These are phyloP conservation scores for Fomitopsis pinicola DNA, from an alignment of 1,284 basidiomycete species.

Conservation along the genomic window DNA sequence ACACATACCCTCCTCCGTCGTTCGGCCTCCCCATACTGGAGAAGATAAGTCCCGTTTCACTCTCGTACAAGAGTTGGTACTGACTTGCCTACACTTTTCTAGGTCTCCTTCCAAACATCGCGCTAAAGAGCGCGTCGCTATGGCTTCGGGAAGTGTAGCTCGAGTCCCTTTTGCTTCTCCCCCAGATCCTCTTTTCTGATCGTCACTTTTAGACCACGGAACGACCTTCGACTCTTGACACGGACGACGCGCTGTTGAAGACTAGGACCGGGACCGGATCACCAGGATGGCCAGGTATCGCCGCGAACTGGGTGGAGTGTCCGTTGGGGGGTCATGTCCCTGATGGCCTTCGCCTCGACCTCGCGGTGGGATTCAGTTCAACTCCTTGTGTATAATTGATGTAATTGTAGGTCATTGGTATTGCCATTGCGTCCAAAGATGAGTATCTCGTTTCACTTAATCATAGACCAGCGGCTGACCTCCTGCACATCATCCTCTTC, in stretches of 20 bases:
- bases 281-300: background rate
- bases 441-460: background rate
- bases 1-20: no score
- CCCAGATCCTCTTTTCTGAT: no score
- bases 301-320: background rate
- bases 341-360: background rate
- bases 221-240: background rate
- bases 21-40: no score
- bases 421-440: background rate
- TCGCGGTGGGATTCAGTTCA: background rate
- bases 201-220: background rate
- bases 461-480: no score
- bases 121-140: no score
- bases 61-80: no score
- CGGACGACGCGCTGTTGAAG: background rate
- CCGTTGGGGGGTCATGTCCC: background rate
- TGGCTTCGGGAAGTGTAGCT: no score
- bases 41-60: no score
- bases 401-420: no score
- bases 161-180: no score
- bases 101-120: background rate
- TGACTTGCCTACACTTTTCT: background rate
- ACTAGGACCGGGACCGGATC: background rate
- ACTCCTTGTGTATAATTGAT: background rate
- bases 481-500: no score